These are phyloP conservation scores for Bacidia rubella DNA, from an alignment of 495 filamentous ascomycete genomes.

Conservation along the genomic window DNA sequence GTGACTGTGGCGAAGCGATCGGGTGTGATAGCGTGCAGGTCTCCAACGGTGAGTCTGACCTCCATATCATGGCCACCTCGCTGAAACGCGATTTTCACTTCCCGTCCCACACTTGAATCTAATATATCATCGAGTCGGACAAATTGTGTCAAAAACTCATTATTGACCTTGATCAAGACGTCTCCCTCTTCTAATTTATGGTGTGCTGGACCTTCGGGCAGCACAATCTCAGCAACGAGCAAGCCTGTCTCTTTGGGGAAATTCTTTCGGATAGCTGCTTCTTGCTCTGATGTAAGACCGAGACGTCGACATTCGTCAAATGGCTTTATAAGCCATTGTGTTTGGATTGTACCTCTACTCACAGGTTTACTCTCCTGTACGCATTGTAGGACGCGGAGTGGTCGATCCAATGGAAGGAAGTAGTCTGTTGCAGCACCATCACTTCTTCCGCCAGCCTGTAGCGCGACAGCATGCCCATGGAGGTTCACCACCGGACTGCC, in stretches of 20 bases:
- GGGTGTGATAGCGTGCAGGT: slow-evolving; percentile 88
- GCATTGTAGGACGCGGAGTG: slow-evolving; percentile 71
- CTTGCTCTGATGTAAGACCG: slow-evolving; percentile 73
- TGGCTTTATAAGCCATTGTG: slow-evolving; percentile 90
- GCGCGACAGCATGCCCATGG: slow-evolving; percentile 78
- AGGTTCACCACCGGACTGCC: slow-evolving; percentile 95
- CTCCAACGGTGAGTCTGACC: slow-evolving; percentile 72
- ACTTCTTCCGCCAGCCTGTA: slow-evolving; percentile 86
- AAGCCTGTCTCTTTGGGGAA: slow-evolving; percentile 93
- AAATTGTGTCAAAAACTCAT: slow-evolving; percentile 86
- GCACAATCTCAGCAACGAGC: slow-evolving; percentile 88
- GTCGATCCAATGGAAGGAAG: slow-evolving; percentile 87
- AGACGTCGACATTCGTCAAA: slow-evolving; percentile 95
- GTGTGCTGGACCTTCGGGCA: slow-evolving; percentile 81
- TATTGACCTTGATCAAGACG: slow-evolving; percentile 90
- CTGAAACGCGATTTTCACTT: slow-evolving; percentile 64
- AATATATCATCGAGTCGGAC: slow-evolving; percentile 85
- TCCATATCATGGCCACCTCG: slow-evolving; percentile 80
- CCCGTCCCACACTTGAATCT: slow-evolving; percentile 69
- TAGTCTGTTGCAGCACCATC: slow-evolving; percentile 97
- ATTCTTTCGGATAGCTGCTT: slow-evolving; percentile 60
- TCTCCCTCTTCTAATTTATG: slow-evolving; percentile 83
- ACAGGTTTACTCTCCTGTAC: slow-evolving; percentile 63
- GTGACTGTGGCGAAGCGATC: slow-evolving; percentile 90
- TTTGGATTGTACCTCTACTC: slow-evolving; percentile 88